Percentiles rank a stretch among this genome's conserved stretches.
phyloP scores from a whole-genome alignment of 2,329 filamentous ascomycete genomes.

The Akanthomyces uredinophilus region DNA sequence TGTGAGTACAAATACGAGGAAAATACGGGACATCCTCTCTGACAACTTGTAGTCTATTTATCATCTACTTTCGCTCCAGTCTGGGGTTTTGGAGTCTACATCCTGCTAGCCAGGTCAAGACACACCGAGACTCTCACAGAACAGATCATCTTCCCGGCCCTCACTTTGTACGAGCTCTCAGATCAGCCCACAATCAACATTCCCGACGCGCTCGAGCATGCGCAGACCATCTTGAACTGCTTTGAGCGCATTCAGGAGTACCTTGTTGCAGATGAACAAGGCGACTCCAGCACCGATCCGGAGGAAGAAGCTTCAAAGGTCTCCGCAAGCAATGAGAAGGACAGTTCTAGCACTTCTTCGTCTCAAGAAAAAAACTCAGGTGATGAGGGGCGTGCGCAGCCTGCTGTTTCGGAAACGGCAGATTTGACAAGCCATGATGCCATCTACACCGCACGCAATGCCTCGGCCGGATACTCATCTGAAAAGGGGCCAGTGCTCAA shows the following conservation, averaged over 20 bases:
- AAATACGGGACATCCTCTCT: not conserved
- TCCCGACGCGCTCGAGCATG: slow-evolving; percentile 19
- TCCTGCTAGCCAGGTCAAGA: slow-evolving; percentile 16
- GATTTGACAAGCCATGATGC: not conserved
- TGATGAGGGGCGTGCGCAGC: not conserved
- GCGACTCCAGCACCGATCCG: not conserved
- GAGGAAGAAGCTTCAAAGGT: not conserved
- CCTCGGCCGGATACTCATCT: slow-evolving; percentile 14
- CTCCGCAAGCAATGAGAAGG: not conserved
- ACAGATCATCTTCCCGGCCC: slow-evolving; percentile 19
- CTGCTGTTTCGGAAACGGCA: not conserved
- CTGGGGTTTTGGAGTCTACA: slow-evolving; percentile 18
- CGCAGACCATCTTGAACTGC: slow-evolving; percentile 20
- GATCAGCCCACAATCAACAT: slow-evolving; percentile 19
- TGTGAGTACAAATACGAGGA: slow-evolving; percentile 14
- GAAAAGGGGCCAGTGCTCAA: slow-evolving; percentile 10
- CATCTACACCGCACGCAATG: slow-evolving; percentile 3
- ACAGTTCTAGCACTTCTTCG: not conserved
- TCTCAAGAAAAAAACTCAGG: not conserved
- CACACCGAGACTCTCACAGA: slow-evolving; percentile 18
- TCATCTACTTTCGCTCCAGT: slow-evolving; percentile 20
- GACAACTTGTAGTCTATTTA: slow-evolving; percentile 3
- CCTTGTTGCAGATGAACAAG: slow-evolving; percentile 18
- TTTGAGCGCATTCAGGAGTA: slow-evolving; percentile 21
- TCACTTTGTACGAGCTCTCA: slow-evolving; percentile 20